These are phyloP conservation scores for Biscutella laevigata DNA, from an alignment of 441 rosid species.

Conservation along the genomic window DNA sequence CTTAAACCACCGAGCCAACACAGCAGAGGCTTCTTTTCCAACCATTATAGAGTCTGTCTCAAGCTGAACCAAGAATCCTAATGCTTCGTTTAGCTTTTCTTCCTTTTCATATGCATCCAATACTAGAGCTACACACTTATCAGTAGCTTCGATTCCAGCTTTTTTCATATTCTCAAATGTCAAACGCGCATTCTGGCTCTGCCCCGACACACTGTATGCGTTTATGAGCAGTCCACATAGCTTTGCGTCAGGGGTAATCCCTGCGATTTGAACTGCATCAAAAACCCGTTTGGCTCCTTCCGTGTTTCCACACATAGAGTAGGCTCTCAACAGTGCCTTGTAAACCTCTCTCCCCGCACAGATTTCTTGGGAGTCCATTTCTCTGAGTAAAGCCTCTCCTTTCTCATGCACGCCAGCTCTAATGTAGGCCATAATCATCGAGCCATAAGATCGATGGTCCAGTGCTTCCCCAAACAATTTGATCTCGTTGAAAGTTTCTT, in stretches of 20 bases:
- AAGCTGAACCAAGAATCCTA: slow-evolving; percentile 47
- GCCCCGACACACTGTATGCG: slow-evolving; percentile 48
- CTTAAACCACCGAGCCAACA: slow-evolving; percentile 61
- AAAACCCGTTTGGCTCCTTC: slow-evolving; percentile 76
- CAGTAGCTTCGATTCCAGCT: slow-evolving; percentile 62
- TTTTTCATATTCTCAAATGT: slow-evolving; percentile 70
- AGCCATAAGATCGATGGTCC: slow-evolving; percentile 69
- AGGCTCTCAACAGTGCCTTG: slow-evolving; percentile 74
- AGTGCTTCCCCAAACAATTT: slow-evolving; percentile 49
- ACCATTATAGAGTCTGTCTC: slow-evolving; percentile 50
- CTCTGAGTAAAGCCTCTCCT: slow-evolving; percentile 54
- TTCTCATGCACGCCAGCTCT: slow-evolving; percentile 50
- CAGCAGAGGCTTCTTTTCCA: slow-evolving; percentile 58
- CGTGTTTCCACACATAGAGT: slow-evolving; percentile 52
- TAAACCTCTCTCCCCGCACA: slow-evolving; percentile 72
- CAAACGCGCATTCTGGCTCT: slow-evolving; percentile 45
- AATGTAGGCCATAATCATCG: slow-evolving; percentile 74
- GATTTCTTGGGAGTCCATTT: slow-evolving; percentile 53
- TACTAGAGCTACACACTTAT: slow-evolving; percentile 65
- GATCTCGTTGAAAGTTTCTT: slow-evolving; percentile 62
- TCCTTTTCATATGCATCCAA: slow-evolving; percentile 56
- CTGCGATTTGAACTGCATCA: slow-evolving; percentile 62
- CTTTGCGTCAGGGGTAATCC: slow-evolving; percentile 62
- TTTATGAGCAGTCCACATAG: slow-evolving; percentile 69
- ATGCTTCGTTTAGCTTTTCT: slow-evolving; percentile 48